A percentile compares a stretch with the other conserved stretches of the same genome.
phyloP scores from a whole-genome alignment of 352 stramenopile species.

The Globisporangium paddicum region DNA sequence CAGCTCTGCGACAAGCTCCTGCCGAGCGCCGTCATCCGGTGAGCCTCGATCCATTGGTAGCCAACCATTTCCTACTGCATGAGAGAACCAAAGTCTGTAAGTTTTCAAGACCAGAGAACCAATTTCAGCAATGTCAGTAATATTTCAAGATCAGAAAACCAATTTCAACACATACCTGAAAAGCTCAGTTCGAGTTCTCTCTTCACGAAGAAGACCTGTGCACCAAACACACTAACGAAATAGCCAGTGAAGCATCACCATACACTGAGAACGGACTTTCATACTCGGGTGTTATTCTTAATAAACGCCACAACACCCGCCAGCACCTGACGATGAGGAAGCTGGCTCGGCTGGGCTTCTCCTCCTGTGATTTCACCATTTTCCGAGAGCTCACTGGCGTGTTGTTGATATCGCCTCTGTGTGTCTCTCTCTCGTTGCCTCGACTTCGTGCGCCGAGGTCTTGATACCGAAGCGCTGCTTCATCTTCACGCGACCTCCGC shows the following conservation, averaged over 20 bases:
- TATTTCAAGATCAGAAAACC: no score
- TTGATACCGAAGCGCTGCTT: background rate
- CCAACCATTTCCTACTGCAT: background rate
- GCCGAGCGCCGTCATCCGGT: slow-evolving; percentile 12
- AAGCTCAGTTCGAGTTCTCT: no score
- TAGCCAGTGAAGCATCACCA: no score
- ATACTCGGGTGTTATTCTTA: background rate
- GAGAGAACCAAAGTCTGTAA: background rate
- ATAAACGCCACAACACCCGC: background rate
- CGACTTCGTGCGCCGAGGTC: background rate
- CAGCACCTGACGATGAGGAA: background rate
- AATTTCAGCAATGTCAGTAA: no score
- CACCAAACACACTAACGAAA: no score
- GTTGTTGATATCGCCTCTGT: background rate
- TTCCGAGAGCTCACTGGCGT: background rate
- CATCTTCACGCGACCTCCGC: background rate
- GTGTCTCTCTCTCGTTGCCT: background rate
- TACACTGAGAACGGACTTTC: background rate
- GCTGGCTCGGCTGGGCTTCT: background rate
- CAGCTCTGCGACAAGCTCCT: background rate
- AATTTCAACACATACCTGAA: no score
- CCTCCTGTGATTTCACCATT: background rate
- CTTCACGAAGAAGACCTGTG: no score
- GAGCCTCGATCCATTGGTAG: background rate
- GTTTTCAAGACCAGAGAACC: no score